Evolutionary conservation across 2,329 filamentous ascomycete species (phyloP), one percentile per base, ranked within the genome.

Genomic region (Magnaporthiopsis poae): DNA sequence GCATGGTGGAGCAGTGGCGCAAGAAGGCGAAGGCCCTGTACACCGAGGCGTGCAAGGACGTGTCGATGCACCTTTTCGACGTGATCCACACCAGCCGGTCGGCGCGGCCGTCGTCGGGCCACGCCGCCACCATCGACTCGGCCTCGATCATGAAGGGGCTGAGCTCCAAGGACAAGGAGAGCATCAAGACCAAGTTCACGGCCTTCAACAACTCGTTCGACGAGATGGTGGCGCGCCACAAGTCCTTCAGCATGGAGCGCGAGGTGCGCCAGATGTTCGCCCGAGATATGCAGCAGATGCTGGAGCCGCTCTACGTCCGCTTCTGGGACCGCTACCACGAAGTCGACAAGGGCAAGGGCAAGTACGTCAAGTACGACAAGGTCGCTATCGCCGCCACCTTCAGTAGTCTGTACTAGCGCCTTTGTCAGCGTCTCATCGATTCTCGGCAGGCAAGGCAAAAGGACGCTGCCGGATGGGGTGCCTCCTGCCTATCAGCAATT

Each of bases 271-370:
- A 86, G 69, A 86, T 90, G 77, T 85, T 98, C 72, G 88, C 87
- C 21, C 88, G 89, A 72, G 93, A 97, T 74, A 89, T 98, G 69
- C 91, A 95, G 76, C 88, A 89, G 72, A 91, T 96, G 79, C 88
- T 99, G 66, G 94, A 98, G 79, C 93, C 94, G 66, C 83, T 99
- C 18, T 99, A 99, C 79, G 90, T 90, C 69, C 86, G 95, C 62
- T 99, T 99, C 79, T 98, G 92, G 88, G 95, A 98, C 78, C 86
- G 94, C 35, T 99, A 99, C 75, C 93, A 97, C 75, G 95, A 98
- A 78, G 88, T 98, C 70, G 94, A 98, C 79, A 97, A 96, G 81
- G 95, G 95, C 68, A 96, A 93, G 79, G 94, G 94, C 71, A 99
- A 99, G 78, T 96, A 98, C 77, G 92, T 96, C 76, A 97, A 96